These are phyloP conservation scores for Fusarium kyushuense DNA, from an alignment of 2,329 filamentous ascomycete species.

Conservation along the genomic window DNA sequence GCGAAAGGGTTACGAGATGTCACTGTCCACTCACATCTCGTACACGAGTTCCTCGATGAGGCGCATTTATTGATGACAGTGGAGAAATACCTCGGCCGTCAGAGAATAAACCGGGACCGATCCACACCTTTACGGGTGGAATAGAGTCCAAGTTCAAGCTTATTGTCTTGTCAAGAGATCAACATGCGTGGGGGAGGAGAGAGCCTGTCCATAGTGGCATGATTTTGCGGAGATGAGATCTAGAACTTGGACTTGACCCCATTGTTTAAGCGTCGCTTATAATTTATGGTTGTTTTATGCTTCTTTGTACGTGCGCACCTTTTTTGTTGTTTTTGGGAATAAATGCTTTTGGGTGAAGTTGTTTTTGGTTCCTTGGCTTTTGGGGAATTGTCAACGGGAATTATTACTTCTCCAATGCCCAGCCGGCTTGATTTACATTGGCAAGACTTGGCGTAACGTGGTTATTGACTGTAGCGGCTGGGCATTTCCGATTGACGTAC, in stretches of 20 bases:
- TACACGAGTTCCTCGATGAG: constrained; percentile 2
- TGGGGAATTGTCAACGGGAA: constrained; percentile 15
- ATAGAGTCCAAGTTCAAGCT: constrained; percentile 23
- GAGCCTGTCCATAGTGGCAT: constrained; percentile 2
- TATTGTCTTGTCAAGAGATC: constrained; percentile 27
- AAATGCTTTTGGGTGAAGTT: neutral
- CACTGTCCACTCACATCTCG: constrained; percentile 13
- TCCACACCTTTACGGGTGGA: constrained; percentile 11
- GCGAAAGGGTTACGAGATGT: constrained; percentile 16
- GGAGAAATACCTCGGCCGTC: constrained; percentile 26
- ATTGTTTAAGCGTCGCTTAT: constrained; percentile 30
- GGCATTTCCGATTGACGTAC: constrained; percentile 7
- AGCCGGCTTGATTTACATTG: constrained; percentile 33
- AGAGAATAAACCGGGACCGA: constrained; percentile 46
- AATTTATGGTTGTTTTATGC: constrained; percentile 1
- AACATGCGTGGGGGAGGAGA: constrained; percentile 29
- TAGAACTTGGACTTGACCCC: constrained; percentile 20
- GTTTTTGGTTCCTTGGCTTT: constrained; percentile 1
- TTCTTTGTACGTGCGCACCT: neutral
- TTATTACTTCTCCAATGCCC: constrained; percentile 12
- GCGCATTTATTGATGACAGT: constrained; percentile 8
- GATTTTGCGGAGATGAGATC: constrained; percentile 28
- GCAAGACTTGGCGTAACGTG: constrained; percentile 40
- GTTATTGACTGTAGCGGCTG: constrained; percentile 25
- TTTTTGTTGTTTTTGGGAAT: neutral